Conservation (phyloP, 345 rosid species). For the Ailanthus altissimus region DNA sequence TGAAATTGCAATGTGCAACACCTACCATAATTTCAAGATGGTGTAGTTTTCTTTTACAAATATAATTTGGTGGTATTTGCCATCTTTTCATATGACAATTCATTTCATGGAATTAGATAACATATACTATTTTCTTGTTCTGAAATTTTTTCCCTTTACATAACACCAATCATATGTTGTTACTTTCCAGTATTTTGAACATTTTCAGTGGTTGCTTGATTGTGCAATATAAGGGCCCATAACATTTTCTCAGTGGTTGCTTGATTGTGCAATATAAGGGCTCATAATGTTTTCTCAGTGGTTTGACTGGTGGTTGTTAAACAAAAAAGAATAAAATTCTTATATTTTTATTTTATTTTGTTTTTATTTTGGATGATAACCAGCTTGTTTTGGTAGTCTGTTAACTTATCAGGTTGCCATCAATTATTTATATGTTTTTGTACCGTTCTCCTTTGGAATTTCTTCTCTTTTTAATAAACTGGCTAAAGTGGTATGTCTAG, state of each 20-base stretch:
- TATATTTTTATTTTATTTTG: background rate
- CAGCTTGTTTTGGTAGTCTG: background rate
- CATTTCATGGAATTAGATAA: background rate
- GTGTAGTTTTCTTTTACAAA: background rate
- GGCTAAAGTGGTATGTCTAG: background rate
- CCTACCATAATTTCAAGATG: background rate
- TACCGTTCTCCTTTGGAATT: background rate
- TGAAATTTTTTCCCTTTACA: background rate
- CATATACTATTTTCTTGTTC: background rate
- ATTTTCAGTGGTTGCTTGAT: background rate
- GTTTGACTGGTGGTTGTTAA: background rate
- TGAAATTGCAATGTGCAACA: background rate
- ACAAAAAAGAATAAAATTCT: no score
- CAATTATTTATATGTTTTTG: background rate
- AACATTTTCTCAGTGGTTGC: background rate
- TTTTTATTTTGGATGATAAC: background rate
- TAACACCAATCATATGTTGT: background rate
- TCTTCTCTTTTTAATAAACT: background rate
- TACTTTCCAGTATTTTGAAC: background rate
- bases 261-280: background rate
- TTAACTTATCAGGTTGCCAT: background rate
- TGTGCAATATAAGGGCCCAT: background rate
- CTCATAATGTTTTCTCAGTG: background rate
- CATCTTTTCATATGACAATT: background rate
- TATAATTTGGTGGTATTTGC: background rate